These are phyloP conservation scores for Parastagonospora nodorum DNA, from an alignment of 2,329 filamentous ascomycete genomes.

Conservation along the genomic window DNA sequence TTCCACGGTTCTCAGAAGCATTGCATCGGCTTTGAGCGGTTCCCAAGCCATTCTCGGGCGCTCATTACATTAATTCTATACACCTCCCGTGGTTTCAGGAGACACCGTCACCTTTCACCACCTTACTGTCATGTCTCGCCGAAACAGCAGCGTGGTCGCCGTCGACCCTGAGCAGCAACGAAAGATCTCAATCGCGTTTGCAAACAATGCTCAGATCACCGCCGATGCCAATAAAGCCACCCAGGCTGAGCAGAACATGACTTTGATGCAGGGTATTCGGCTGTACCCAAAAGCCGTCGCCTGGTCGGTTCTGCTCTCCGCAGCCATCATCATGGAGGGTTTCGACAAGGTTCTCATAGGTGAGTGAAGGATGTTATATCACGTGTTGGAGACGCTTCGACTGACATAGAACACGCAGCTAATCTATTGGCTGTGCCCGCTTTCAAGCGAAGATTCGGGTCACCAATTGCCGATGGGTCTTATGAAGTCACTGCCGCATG, in stretches of 20 bases:
- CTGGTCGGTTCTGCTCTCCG: constrained; percentile 84
- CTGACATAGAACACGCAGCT: constrained; percentile 47
- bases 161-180: constrained; percentile 38
- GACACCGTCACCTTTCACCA: not conserved
- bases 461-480: constrained; percentile 40
- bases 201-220: constrained; percentile 33
- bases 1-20: constrained; percentile 18
- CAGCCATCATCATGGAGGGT: constrained; percentile 88
- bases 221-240: constrained; percentile 45
- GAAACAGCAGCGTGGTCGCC: constrained; percentile 39
- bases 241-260: constrained; percentile 54
- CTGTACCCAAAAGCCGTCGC: constrained; percentile 85
- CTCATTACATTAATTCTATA: not conserved
- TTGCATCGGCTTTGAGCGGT: not conserved
- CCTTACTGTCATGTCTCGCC: constrained; percentile 34
- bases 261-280: constrained; percentile 71
- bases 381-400: too few species aligned
- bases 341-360: constrained; percentile 77
- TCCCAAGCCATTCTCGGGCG: not conserved
- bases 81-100: not conserved
- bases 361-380: too few species aligned
- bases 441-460: constrained; percentile 52
- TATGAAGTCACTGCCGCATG: constrained; percentile 52
- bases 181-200: constrained; percentile 34
- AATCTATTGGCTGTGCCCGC: constrained; percentile 67